Evolutionary conservation across 169 alveolate species (phyloP).

Genomic region (Cryptosporidium bovis): DNA sequence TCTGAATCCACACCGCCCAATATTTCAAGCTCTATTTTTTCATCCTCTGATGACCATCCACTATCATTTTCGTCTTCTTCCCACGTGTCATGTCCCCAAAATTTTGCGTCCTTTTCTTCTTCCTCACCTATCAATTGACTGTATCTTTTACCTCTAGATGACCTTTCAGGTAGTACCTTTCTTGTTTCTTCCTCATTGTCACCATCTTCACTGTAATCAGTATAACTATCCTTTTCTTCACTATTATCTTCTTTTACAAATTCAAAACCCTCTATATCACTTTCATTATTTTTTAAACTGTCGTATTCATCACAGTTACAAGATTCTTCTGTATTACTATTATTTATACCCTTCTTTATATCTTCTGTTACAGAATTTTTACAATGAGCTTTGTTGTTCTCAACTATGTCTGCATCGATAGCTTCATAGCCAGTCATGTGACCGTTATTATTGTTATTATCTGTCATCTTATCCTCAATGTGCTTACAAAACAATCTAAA

Average conservation of each 20-base stretch:
- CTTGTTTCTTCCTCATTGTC: conserved; percentile 19
- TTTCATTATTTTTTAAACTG: not conserved
- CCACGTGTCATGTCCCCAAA: conserved; percentile 76
- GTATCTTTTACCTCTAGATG: conserved; percentile 77
- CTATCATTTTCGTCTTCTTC: conserved; percentile 74
- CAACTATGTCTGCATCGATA: not conserved
- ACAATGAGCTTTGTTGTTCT: not conserved
- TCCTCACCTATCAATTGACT: conserved; percentile 76
- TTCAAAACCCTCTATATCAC: not conserved
- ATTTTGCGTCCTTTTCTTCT: conserved; percentile 66
- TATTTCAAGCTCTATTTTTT: conserved; percentile 66
- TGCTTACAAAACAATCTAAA: no score
- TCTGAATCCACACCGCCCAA: conserved; percentile 27
- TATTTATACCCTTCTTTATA: not conserved
- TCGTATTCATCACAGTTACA: not conserved
- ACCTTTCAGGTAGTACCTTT: conserved; percentile 74
- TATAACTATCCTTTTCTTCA: conserved; percentile 13
- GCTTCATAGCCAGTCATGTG: not conserved
- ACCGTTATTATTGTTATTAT: not conserved
- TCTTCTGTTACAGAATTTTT: not conserved
- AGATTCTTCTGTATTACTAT: not conserved
- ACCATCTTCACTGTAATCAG: not conserved
- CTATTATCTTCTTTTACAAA: conserved; percentile 6
- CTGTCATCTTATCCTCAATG: not conserved
- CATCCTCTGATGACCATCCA: conserved; percentile 76